phyloP scores from a whole-genome alignment of 257 asterid genomes.

The Solanum infundibuliforme region DNA sequence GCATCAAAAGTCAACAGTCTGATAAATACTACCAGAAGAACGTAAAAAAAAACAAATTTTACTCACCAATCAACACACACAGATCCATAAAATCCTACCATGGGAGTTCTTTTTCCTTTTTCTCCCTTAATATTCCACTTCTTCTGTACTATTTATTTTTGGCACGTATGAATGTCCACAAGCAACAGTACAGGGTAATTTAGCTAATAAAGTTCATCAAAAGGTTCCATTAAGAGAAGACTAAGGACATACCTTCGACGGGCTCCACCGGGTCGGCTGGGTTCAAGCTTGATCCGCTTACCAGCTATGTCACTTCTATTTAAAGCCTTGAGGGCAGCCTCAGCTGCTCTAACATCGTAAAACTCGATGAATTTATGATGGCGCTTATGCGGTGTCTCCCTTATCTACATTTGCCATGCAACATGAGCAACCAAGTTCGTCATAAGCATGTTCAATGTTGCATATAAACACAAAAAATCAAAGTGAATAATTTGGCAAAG shows the following conservation, averaged over 20 bases:
- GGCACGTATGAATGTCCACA: neutral
- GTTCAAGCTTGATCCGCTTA: conserved; percentile 90
- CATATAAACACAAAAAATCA: neutral
- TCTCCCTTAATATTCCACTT: neutral
- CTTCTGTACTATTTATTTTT: neutral
- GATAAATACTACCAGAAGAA: neutral
- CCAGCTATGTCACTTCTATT: conserved; percentile 89
- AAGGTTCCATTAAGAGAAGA: neutral
- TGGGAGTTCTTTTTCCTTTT: neutral
- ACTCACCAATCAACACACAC: neutral
- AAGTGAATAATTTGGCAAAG: neutral
- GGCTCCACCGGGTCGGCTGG: conserved; percentile 96
- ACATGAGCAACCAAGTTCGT: neutral
- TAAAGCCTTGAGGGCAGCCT: conserved; percentile 87
- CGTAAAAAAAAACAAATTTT: neutral
- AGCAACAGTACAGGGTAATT: neutral
- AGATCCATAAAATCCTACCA: neutral
- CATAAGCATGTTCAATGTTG: neutral
- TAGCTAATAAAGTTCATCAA: neutral
- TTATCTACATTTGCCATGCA: conserved; percentile 39
- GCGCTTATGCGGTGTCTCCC: conserved; percentile 92
- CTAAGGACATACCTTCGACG: conserved; percentile 57
- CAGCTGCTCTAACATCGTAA: conserved; percentile 92
- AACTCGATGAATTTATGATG: conserved; percentile 96
- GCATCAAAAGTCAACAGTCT: neutral